Evolutionary conservation across 2,329 filamentous ascomycete species (phyloP).

Genomic region (Fusarium sp.): DNA sequence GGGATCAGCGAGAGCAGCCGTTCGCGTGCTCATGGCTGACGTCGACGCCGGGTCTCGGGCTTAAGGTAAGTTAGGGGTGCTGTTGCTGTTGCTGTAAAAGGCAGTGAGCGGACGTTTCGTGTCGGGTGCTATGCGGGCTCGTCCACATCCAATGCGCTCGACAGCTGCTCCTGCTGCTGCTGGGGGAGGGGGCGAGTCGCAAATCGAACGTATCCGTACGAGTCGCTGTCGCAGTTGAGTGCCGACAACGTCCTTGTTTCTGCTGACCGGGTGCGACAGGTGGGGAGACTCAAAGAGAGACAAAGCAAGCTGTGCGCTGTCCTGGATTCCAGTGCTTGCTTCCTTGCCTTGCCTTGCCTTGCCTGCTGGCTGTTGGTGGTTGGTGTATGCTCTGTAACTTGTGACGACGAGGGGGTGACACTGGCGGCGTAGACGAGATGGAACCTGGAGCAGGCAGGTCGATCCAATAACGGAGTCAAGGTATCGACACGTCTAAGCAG

Average conservation of each 20-base stretch:
- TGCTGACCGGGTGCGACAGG: slow-evolving; percentile 11
- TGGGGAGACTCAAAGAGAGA: slow-evolving; percentile 13
- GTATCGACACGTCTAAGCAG: slow-evolving; percentile 22
- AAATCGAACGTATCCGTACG: background rate
- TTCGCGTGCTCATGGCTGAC: slow-evolving; percentile 39
- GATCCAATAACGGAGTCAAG: slow-evolving; percentile 23
- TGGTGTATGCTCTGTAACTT: slow-evolving; percentile 23
- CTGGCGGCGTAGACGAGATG: slow-evolving; percentile 23
- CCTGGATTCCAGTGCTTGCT: background rate
- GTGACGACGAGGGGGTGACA: slow-evolving; percentile 30
- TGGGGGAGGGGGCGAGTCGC: background rate
- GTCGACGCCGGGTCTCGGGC: slow-evolving; percentile 21
- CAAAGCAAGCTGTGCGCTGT: slow-evolving; percentile 12
- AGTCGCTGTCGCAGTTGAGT: slow-evolving; percentile 6
- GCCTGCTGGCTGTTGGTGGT: background rate
- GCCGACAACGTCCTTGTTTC: slow-evolving; percentile 13
- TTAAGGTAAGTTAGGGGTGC: slow-evolving; percentile 5
- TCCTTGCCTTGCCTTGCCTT: slow-evolving; percentile 1
- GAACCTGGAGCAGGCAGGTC: slow-evolving; percentile 18
- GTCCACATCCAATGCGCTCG: background rate
- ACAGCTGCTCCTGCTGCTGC: background rate
- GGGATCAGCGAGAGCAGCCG: slow-evolving; percentile 39
- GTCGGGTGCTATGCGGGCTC: slow-evolving; percentile 5
- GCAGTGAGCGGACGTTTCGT: slow-evolving; percentile 29
- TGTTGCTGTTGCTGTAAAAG: slow-evolving; percentile 23